phyloP scores from a whole-genome alignment of 805 yeast species.

The Ogataea corticis region DNA sequence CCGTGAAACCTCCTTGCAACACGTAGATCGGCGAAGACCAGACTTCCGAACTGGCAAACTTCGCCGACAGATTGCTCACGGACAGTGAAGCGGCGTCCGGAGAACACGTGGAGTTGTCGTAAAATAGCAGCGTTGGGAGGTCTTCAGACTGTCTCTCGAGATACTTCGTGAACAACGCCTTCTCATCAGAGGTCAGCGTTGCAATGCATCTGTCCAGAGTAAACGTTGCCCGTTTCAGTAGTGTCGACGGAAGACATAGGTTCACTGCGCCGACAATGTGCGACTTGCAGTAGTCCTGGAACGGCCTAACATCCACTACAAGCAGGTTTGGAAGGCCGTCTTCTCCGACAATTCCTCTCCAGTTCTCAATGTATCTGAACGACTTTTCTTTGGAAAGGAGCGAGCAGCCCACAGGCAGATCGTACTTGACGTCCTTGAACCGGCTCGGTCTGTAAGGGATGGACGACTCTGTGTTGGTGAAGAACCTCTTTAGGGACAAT shows the following conservation, averaged over 20 bases:
- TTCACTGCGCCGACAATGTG: constrained; percentile 67
- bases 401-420: constrained; percentile 26
- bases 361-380: constrained; percentile 17
- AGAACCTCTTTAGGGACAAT: constrained; percentile 15
- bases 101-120: constrained; percentile 46
- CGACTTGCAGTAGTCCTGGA: constrained; percentile 62
- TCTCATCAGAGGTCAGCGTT: constrained; percentile 58
- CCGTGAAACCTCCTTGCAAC: constrained; percentile 42
- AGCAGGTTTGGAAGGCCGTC: constrained; percentile 38
- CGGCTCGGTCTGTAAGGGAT: constrained; percentile 21
- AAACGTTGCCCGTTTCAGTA: constrained; percentile 73
- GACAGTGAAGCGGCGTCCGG: constrained; percentile 35
- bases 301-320: constrained; percentile 80
- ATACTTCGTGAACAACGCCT: constrained; percentile 40
- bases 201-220: constrained; percentile 61
- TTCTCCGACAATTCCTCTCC: constrained; percentile 21
- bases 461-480: constrained; percentile 18
- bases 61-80: constrained; percentile 48
- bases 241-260: constrained; percentile 86
- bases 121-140: constrained; percentile 47
- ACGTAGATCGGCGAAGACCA: constrained; percentile 45
- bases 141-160: constrained; percentile 31
- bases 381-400: constrained; percentile 21
- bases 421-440: constrained; percentile 23
- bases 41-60: constrained; percentile 41